A percentile compares a stretch with the other conserved stretches of the same genome.
Evolutionary conservation across 306 rosid species (phyloP).

Genomic region (Castanea mollissima): DNA sequence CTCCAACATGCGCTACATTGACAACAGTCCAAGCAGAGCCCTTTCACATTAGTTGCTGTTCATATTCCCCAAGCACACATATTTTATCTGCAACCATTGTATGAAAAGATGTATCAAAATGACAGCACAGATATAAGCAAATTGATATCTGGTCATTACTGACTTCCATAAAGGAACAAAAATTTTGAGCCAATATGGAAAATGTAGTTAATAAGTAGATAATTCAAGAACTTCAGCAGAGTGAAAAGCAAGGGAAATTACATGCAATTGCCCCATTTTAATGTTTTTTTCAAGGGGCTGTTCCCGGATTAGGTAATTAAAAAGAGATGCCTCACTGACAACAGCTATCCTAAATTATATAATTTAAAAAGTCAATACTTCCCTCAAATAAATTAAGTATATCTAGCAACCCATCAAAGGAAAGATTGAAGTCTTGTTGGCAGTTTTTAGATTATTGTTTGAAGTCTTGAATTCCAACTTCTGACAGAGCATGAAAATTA

Average conservation of each 20-base stretch:
- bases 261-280: neutral
- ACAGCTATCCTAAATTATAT: neutral
- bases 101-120: neutral
- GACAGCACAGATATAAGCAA: neutral
- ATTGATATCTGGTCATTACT: neutral
- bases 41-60: constrained; percentile 45
- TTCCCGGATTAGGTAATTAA: neutral
- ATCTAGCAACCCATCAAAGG: neutral
- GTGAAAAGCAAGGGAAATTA: neutral
- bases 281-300: neutral
- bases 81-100: constrained; percentile 57
- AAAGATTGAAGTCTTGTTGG: neutral
- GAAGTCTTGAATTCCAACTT: neutral
- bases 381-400: neutral
- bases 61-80: constrained; percentile 92
- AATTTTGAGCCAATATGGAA: neutral
- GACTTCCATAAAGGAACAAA: neutral
- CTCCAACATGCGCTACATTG: constrained; percentile 18
- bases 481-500: neutral
- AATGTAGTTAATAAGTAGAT: neutral
- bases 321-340: neutral
- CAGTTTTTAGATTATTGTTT: neutral
- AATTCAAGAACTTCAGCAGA: neutral
- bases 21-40: constrained; percentile 1
- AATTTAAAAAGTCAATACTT: neutral